Percentiles rank a stretch among this genome's conserved stretches.
phyloP scores from a whole-genome alignment of 2,329 filamentous ascomycete genomes.

The Hypoxylon rubiginosum region DNA sequence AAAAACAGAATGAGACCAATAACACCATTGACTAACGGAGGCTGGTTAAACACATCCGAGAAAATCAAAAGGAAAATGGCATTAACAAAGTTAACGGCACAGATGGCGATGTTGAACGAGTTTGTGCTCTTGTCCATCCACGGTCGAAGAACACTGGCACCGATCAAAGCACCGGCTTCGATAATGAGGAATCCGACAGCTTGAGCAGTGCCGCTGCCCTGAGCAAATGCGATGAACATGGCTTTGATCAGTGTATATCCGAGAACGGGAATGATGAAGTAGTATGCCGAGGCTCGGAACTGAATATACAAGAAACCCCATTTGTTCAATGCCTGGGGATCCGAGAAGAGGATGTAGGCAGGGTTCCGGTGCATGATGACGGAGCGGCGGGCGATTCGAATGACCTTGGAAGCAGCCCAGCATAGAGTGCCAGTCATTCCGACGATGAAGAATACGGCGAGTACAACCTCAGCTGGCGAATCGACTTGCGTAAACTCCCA shows the following conservation, averaged over 20 bases:
- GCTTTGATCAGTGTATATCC: slow-evolving; percentile 81
- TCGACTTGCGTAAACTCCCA: slow-evolving; percentile 87
- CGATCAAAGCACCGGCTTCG: slow-evolving; percentile 79
- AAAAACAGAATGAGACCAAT: slow-evolving; percentile 89
- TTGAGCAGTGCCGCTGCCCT: slow-evolving; percentile 75
- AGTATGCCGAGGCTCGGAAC: slow-evolving; percentile 89
- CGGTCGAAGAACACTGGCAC: slow-evolving; percentile 80
- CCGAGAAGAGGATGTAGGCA: slow-evolving; percentile 90
- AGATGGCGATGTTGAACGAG: slow-evolving; percentile 88
- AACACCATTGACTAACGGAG: slow-evolving; percentile 81
- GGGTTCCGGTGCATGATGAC: slow-evolving; percentile 91
- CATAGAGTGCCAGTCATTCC: slow-evolving; percentile 78
- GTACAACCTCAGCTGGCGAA: slow-evolving; percentile 81
- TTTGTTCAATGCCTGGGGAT: slow-evolving; percentile 86
- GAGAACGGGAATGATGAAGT: slow-evolving; percentile 83
- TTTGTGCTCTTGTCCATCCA: slow-evolving; percentile 98
- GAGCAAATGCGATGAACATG: slow-evolving; percentile 84
- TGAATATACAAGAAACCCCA: slow-evolving; percentile 94
- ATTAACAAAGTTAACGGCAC: slow-evolving; percentile 85
- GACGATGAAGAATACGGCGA: slow-evolving; percentile 85
- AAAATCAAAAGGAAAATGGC: slow-evolving; percentile 85
- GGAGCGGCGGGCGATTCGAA: slow-evolving; percentile 83
- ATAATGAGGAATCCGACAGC: slow-evolving; percentile 82
- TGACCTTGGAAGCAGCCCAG: slow-evolving; percentile 86
- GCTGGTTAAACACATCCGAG: slow-evolving; percentile 84